Percentiles rank a stretch among this genome's conserved stretches.
These are phyloP conservation scores for Fonsecaea erecta DNA, from an alignment of 2,329 filamentous ascomycete genomes.

Conservation along the genomic window DNA sequence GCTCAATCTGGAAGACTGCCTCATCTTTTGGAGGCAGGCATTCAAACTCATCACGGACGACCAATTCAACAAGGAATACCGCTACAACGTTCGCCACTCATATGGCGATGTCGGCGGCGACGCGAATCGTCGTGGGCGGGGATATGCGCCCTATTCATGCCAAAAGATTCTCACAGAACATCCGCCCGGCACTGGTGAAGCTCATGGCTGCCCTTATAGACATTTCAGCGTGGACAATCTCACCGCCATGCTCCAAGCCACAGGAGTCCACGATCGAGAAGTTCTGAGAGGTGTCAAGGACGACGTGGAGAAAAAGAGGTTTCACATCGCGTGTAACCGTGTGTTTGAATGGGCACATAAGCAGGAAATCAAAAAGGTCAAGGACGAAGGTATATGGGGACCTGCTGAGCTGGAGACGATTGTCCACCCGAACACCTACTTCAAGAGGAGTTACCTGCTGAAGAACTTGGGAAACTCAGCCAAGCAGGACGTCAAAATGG, in stretches of 20 bases:
- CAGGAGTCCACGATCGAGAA: constrained; percentile 77
- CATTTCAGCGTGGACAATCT: constrained; percentile 92
- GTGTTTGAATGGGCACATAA: constrained; percentile 91
- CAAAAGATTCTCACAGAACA: constrained; percentile 94
- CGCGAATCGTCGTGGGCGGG: constrained; percentile 79
- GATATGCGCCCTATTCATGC: constrained; percentile 90
- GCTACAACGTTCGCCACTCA: constrained; percentile 92
- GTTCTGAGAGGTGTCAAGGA: constrained; percentile 81
- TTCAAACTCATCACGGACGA: constrained; percentile 92
- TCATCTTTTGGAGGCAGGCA: constrained; percentile 85
- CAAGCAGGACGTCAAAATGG: constrained; percentile 62
- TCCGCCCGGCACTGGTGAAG: constrained; percentile 81
- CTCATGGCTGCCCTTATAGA: constrained; percentile 94
- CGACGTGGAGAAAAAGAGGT: constrained; percentile 86
- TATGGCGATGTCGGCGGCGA: constrained; percentile 97
- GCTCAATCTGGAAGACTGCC: constrained; percentile 84
- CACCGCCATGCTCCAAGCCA: constrained; percentile 71
- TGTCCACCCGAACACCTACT: constrained; percentile 96
- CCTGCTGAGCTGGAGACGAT: constrained; percentile 87
- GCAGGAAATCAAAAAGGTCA: constrained; percentile 74
- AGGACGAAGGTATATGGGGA: constrained; percentile 73
- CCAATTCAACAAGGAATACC: constrained; percentile 95
- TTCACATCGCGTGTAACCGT: constrained; percentile 93
- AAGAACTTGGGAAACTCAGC: constrained; percentile 71
- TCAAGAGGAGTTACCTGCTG: constrained; percentile 88